Percentiles rank a stretch among this genome's conserved stretches.
Evolutionary conservation across 805 yeast species (phyloP).

Genomic region (Wickerhamomyces rabaulensis): DNA sequence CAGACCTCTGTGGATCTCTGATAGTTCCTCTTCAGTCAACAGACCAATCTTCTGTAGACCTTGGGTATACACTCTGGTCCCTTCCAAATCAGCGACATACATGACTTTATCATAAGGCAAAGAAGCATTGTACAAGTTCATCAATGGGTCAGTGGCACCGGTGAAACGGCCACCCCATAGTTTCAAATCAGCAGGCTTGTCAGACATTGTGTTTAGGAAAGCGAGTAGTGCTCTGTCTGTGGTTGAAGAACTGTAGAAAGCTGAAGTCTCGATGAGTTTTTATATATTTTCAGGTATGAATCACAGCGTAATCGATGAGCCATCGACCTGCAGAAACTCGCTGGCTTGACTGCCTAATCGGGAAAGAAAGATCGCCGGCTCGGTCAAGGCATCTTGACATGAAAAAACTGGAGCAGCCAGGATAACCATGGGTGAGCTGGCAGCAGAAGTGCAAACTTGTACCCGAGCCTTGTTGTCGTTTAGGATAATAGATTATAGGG

Average conservation of each 20-base stretch:
- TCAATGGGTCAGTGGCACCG: conserved; percentile 93
- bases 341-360: neutral
- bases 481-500: too few species aligned
- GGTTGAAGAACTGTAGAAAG: neutral
- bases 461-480: too few species aligned
- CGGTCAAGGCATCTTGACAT: too few species aligned
- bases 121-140: conserved; percentile 96
- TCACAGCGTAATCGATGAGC: neutral
- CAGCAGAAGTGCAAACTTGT: too few species aligned
- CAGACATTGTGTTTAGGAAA: conserved; percentile 20
- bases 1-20: conserved; percentile 80
- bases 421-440: too few species aligned
- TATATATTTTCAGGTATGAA: neutral
- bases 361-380: too few species aligned
- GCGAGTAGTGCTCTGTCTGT: too few species aligned
- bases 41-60: conserved; percentile 80
- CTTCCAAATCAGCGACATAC: conserved; percentile 92
- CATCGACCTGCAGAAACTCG: neutral
- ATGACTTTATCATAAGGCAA: conserved; percentile 92
- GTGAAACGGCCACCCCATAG: conserved; percentile 99
- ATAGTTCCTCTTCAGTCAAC: conserved; percentile 65
- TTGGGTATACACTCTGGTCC: conserved; percentile 87
- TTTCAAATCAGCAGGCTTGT: conserved; percentile 49
- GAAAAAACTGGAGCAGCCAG: too few species aligned
- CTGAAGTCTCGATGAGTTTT: neutral